Evolutionary conservation across 306 rosid genomes (phyloP).

Genomic region (Corylus americana): DNA sequence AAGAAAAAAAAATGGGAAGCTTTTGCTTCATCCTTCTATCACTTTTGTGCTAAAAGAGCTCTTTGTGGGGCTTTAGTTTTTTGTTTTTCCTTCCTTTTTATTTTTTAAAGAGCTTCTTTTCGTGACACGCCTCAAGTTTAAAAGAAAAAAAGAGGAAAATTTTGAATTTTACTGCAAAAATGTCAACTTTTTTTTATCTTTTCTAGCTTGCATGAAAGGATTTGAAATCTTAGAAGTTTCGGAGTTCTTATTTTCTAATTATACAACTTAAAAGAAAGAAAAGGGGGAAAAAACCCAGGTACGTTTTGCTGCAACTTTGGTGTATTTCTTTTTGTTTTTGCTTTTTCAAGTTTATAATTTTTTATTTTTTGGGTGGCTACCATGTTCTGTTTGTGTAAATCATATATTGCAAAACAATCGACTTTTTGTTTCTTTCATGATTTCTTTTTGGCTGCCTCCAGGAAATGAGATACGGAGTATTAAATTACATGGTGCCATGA

Average conservation of each 20-base stretch:
- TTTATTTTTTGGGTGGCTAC: background rate
- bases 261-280: background rate
- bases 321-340: background rate
- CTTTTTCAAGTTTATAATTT: background rate
- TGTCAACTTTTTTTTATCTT: background rate
- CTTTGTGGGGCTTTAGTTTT: background rate
- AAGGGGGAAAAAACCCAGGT: background rate
- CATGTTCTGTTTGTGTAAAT: background rate
- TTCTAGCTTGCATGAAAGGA: slow-evolving; percentile 2
- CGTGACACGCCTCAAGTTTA: background rate
- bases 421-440: background rate
- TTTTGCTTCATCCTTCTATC: background rate
- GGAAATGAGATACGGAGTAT: background rate
- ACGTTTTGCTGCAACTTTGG: background rate
- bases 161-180: background rate
- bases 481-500: slow-evolving; percentile 4
- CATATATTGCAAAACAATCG: background rate
- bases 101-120: background rate
- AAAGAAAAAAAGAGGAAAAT: no score
- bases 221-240: background rate
- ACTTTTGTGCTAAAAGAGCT: background rate
- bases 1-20: background rate
- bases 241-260: background rate
- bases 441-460: slow-evolving; percentile 1
- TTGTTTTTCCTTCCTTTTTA: no score